phyloP scores from a whole-genome alignment of 192 early-diverging fungal species.

The Paraglomus brasilianum region DNA sequence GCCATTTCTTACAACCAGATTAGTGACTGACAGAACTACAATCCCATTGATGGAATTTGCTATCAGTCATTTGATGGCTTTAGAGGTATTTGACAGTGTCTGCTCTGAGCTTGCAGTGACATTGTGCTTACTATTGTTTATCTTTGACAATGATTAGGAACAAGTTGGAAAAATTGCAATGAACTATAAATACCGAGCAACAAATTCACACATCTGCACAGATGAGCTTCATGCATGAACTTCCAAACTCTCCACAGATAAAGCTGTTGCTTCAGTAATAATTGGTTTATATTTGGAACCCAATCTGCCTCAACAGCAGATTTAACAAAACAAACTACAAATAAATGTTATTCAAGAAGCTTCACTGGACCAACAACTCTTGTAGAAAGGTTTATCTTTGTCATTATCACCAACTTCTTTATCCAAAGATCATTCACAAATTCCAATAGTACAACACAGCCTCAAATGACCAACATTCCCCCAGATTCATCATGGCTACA shows the following conservation, averaged over 20 bases:
- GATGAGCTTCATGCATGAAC: constrained; percentile 24
- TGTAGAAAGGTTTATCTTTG: too few species aligned
- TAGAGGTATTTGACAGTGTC: constrained; percentile 22
- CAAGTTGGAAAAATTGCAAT: constrained; percentile 27
- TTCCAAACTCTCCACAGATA: constrained; percentile 28
- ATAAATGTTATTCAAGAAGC: too few species aligned
- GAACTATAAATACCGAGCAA: constrained; percentile 27
- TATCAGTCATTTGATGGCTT: constrained; percentile 31
- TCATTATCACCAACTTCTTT: too few species aligned
- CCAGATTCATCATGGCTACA: too few species aligned
- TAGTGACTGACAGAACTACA: constrained; percentile 29
- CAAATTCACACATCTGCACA: constrained; percentile 24
- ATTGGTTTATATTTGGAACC: too few species aligned
- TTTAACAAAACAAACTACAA: too few species aligned
- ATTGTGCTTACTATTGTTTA: constrained; percentile 23
- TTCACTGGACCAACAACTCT: too few species aligned
- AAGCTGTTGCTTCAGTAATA: constrained; percentile 21
- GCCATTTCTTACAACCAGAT: constrained; percentile 29
- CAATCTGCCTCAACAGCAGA: too few species aligned
- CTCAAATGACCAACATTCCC: too few species aligned
- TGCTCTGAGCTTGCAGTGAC: constrained; percentile 18
- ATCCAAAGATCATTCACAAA: too few species aligned
- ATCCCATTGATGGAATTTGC: constrained; percentile 30
- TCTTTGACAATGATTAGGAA: constrained; percentile 24
- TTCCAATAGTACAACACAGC: too few species aligned